phyloP scores from a whole-genome alignment of 2,329 filamentous ascomycete species.

The Pseudogymnoascus sp. region DNA sequence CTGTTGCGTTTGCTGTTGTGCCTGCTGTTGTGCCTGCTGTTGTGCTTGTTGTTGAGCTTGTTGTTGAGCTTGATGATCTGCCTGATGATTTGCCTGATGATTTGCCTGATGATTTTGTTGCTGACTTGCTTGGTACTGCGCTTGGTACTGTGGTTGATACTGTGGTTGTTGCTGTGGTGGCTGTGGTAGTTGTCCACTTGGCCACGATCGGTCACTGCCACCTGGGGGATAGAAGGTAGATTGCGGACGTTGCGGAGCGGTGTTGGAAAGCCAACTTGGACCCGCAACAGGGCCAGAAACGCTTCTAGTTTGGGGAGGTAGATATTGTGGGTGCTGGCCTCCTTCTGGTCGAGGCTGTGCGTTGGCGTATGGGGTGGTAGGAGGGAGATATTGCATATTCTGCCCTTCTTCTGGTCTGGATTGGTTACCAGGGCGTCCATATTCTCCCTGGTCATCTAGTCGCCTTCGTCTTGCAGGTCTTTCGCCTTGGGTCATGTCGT shows the following conservation, averaged over 20 bases:
- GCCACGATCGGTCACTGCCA: constrained; percentile 24
- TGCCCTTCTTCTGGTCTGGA: neutral
- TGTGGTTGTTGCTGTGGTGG: neutral
- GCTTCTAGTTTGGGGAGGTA: neutral
- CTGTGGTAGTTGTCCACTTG: constrained; percentile 16
- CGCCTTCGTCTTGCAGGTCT: neutral
- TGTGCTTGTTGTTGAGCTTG: neutral
- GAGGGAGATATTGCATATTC: neutral
- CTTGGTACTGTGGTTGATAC: neutral
- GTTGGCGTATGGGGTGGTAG: neutral
- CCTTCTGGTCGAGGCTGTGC: neutral
- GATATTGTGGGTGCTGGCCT: neutral
- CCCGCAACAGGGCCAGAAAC: neutral
- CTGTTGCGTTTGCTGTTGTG: neutral
- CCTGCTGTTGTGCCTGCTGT: neutral
- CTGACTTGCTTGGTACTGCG: neutral
- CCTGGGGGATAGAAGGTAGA: constrained; percentile 23
- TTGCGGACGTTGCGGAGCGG: constrained; percentile 18
- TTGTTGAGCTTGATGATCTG: neutral
- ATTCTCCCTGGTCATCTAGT: neutral
- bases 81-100: neutral
- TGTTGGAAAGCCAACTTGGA: constrained; percentile 13
- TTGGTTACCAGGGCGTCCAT: neutral
- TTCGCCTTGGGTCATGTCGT: neutral
- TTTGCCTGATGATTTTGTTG: neutral